These are phyloP conservation scores for Cyberlindnera samutprakarnensis DNA, from an alignment of 805 yeast genomes.

Conservation along the genomic window DNA sequence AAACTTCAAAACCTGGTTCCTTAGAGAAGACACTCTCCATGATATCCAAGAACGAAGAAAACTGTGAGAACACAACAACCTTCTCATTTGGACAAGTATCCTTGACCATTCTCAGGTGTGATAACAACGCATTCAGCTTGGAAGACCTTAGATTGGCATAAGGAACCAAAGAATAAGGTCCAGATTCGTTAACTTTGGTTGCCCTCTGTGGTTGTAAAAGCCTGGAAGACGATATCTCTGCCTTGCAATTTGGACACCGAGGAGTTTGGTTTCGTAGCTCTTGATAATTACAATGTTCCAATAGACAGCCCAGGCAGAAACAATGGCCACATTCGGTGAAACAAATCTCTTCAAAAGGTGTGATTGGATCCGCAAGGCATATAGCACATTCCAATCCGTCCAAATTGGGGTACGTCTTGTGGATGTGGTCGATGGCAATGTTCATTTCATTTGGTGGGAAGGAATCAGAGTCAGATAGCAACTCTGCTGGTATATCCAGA, in stretches of 20 bases:
- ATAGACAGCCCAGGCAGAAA: conserved; percentile 66
- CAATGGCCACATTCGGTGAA: conserved; percentile 77
- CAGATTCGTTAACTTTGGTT: conserved; percentile 19
- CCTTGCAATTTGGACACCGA: conserved; percentile 75
- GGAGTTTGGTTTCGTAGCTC: conserved; percentile 34
- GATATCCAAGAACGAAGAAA: conserved; percentile 73
- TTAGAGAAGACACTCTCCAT: conserved; percentile 53
- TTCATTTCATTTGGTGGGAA: conserved; percentile 10
- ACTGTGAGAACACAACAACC: conserved; percentile 86
- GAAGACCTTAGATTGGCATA: conserved; percentile 44
- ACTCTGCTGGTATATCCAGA: conserved; percentile 15
- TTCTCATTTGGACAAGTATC: conserved; percentile 58
- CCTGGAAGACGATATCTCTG: conserved; percentile 40
- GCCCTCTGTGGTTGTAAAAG: conserved; percentile 24
- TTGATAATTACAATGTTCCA: conserved; percentile 71
- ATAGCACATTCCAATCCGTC: conserved; percentile 71
- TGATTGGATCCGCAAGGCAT: conserved; percentile 67
- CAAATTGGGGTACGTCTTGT: conserved; percentile 25
- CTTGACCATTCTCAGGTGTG: conserved; percentile 47
- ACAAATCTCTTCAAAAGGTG: conserved; percentile 40
- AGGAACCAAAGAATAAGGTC: conserved; percentile 8
- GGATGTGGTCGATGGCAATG: conserved; percentile 20
- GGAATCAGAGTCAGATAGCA: conserved; percentile 4
- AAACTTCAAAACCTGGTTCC: conserved; percentile 41
- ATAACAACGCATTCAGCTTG: conserved; percentile 61